Evolutionary conservation across 2,329 filamentous ascomycete species (phyloP).

Genomic region (Diaporthe batatas): DNA sequence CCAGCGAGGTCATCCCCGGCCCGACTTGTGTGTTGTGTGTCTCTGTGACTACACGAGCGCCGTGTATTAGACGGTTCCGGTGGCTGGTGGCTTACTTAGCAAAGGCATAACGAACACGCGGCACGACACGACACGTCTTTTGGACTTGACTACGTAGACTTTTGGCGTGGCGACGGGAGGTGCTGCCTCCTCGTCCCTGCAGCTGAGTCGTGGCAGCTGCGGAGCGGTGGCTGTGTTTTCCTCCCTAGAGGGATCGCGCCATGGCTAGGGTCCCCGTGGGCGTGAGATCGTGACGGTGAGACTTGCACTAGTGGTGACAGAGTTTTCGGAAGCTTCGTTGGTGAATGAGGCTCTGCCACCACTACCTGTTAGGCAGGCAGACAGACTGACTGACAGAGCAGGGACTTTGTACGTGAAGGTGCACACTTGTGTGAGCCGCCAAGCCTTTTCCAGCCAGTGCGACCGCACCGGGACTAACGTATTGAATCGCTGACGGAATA

Average conservation of each 20-base stretch:
- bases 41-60: too few relatives aligned
- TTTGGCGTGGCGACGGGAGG: slow-evolving; percentile 10
- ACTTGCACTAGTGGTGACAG: slow-evolving; percentile 8
- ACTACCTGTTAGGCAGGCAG: background rate
- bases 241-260: background rate
- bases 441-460: slow-evolving; percentile 21
- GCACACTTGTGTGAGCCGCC: slow-evolving; percentile 19
- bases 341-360: slow-evolving; percentile 1
- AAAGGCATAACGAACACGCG: background rate
- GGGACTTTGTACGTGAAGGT: background rate
- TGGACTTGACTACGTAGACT: background rate
- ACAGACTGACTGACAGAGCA: background rate
- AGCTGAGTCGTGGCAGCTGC: slow-evolving; percentile 26
- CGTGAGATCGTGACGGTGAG: slow-evolving; percentile 20
- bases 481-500: slow-evolving; percentile 1
- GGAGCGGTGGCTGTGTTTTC: slow-evolving; percentile 15
- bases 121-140: background rate
- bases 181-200: background rate
- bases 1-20: slow-evolving; percentile 5
- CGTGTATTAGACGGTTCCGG: too few relatives aligned
- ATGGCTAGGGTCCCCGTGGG: too few relatives aligned
- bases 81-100: slow-evolving; percentile 2
- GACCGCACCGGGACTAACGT: background rate
- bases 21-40: background rate
- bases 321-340: background rate